Percentiles rank a stretch among this genome's conserved stretches.
These are phyloP conservation scores for Ilex paraguariensis DNA, from an alignment of 305 asterid genomes.

Conservation along the genomic window DNA sequence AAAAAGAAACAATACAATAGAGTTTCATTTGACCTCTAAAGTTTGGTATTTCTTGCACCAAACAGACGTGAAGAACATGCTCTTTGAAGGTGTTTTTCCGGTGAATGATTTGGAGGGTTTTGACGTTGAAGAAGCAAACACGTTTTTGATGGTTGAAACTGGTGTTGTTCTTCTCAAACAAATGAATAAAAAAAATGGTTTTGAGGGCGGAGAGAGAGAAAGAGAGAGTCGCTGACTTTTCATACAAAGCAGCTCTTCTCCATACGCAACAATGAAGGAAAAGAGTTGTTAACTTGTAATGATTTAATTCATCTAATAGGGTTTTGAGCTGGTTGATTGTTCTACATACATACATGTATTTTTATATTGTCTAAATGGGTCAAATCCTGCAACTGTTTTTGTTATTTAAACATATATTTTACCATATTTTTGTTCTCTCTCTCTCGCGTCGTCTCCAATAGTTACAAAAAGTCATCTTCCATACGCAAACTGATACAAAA, in stretches of 20 bases:
- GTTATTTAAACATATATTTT: too few species aligned
- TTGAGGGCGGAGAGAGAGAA: background rate
- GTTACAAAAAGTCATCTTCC: too few species aligned
- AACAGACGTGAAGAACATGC: constrained; percentile 33
- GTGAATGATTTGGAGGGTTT: background rate
- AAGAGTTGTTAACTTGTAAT: background rate
- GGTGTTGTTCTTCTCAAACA: background rate
- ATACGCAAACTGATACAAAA: too few species aligned
- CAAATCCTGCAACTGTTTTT: background rate
- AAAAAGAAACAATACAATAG: background rate
- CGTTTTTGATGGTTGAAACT: background rate
- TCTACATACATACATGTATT: too few species aligned
- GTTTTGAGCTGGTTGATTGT: background rate
- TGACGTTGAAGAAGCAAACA: background rate
- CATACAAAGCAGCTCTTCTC: background rate
- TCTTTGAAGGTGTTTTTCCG: constrained; percentile 1
- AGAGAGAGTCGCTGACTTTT: background rate
- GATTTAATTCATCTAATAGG: too few species aligned
- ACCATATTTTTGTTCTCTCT: too few species aligned
- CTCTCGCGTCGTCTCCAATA: too few species aligned
- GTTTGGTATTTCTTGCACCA: constrained; percentile 20
- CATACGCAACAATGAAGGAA: background rate
- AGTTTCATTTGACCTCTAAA: constrained; percentile 24
- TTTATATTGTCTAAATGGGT: too few species aligned
- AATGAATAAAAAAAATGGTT: background rate